Evolutionary conservation across 169 alveolate species (phyloP).

Genomic region (Cryptosporidium ryanae): DNA sequence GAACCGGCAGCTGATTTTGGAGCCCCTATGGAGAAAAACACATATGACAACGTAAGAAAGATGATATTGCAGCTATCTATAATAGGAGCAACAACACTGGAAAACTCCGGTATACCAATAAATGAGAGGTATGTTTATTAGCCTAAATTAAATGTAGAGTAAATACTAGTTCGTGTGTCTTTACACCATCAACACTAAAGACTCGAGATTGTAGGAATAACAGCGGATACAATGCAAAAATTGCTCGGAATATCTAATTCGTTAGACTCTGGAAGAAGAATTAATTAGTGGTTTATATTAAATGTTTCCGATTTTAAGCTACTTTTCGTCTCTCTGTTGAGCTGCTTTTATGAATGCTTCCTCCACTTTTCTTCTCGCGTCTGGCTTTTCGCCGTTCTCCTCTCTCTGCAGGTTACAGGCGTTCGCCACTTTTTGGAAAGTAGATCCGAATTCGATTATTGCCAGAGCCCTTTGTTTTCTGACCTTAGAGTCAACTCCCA

Average conservation of each 20-base stretch:
- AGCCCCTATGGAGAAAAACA: neutral
- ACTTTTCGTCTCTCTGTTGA: slow-evolving; percentile 62
- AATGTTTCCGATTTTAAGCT: neutral
- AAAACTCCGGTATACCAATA: neutral
- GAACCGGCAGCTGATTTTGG: neutral
- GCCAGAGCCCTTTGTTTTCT: slow-evolving; percentile 89
- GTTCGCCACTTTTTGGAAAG: slow-evolving; percentile 84
- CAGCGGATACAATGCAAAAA: slow-evolving; percentile 43
- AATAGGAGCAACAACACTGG: slow-evolving; percentile 15
- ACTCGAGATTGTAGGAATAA: slow-evolving; percentile 40
- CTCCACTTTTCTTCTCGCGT: slow-evolving; percentile 71
- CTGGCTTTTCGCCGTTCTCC: slow-evolving; percentile 68
- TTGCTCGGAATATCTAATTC: slow-evolving; percentile 5
- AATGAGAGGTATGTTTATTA: slow-evolving; percentile 37
- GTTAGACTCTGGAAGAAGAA: neutral
- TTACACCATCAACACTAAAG: neutral
- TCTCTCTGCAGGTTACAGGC: slow-evolving; percentile 49
- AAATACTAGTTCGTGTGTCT: neutral
- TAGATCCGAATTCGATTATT: slow-evolving; percentile 84
- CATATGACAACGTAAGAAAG: slow-evolving; percentile 2
- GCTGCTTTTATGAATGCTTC: slow-evolving; percentile 72
- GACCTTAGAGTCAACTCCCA: slow-evolving; percentile 86
- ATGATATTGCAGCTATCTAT: slow-evolving; percentile 22
- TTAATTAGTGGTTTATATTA: neutral
- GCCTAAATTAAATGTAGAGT: too few species aligned